These are phyloP conservation scores for Beta vulgaris DNA, from an alignment of 148 eudicot genomes.

Conservation along the genomic window DNA sequence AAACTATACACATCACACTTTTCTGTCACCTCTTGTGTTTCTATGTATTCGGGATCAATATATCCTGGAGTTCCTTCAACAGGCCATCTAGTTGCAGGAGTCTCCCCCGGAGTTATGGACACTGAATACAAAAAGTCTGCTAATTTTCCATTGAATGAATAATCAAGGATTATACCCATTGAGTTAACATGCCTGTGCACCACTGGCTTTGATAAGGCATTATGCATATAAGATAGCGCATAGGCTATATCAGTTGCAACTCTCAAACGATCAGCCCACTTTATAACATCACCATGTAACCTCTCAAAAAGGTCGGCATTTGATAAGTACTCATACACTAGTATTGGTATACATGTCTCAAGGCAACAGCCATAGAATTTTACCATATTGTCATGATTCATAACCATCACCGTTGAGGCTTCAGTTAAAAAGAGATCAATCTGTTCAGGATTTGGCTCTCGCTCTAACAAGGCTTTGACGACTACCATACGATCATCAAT, in stretches of 20 bases:
- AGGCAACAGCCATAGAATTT: conserved; percentile 37
- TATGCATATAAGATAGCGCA: conserved; percentile 38
- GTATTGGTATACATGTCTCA: conserved; percentile 28
- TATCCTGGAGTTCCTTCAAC: conserved; percentile 22
- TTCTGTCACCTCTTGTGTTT: conserved; percentile 26
- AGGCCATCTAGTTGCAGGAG: conserved; percentile 11
- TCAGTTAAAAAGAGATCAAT: conserved; percentile 21
- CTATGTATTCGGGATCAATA: conserved; percentile 25
- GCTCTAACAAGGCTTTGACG: not conserved
- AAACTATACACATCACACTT: conserved; percentile 37
- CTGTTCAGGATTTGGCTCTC: not conserved
- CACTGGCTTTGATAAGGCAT: conserved; percentile 29
- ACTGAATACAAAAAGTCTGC: conserved; percentile 23
- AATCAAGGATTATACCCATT: conserved; percentile 19
- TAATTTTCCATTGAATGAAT: conserved; percentile 19
- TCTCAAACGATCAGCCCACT: conserved; percentile 22
- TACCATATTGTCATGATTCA: conserved; percentile 24
- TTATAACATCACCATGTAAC: conserved; percentile 24
- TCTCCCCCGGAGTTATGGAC: conserved; percentile 21
- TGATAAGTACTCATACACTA: conserved; percentile 21
- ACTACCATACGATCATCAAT: conserved; percentile 26
- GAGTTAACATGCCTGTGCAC: conserved; percentile 35
- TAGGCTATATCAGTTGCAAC: conserved; percentile 30
- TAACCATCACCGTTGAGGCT: conserved; percentile 21
- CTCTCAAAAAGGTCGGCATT: conserved; percentile 15